Base-by-base conservation (phyloP, 768 basidiomycete genomes). In the Trametes coccinea region DNA sequence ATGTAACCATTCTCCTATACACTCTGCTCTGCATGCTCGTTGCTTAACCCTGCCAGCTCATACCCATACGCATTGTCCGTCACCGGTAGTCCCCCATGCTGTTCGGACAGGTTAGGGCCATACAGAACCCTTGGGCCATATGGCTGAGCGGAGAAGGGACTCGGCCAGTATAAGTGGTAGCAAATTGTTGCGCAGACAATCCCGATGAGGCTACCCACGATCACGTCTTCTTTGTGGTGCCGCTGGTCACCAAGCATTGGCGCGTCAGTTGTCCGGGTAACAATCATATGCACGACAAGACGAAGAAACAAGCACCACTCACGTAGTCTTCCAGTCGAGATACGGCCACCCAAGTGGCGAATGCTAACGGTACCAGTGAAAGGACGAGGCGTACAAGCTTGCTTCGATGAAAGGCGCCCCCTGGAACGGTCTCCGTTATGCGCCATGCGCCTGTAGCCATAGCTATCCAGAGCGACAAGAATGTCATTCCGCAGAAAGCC, bases 221-320 rank as follows among this genome's bases (percentile, higher is more conserved):
- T 80, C 13, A 88, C 82, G 67, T 89, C 88, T 72, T 87, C 87
- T 70, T 82, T 84, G 71, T 87, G 85, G 69, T 89, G 87, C 66
- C 82, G 74, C 87, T 88, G 68, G 17, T 7, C 1, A 40, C 7
- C 29, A 17, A 14, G 29, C 22, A 61, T 44, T 31, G 7, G 60
- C 14, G 27, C 41, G 17, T 40, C 39, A 46, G 34, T 30, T 40
- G 27, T 44, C 49, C n/a, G 11, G 22, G 22, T 22, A 22, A 22
- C 22, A 22, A 22, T 22, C 22, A 22, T 22, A 22, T 22, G 22
- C 22, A 22, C 22, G 22, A 37, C 34, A 37, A 46, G 17, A 41
- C 10, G 27, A 44, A 39, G 7, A n/a, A 37, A 17, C 2, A 5
- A 11, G 5, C 34, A 4, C 11, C 16, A 77, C 85, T 65, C 49